Percentiles rank a stretch among this genome's conserved stretches.
Conservation (phyloP, 2,329 filamentous ascomycete genomes). For the Botrytis hyacinthi region DNA sequence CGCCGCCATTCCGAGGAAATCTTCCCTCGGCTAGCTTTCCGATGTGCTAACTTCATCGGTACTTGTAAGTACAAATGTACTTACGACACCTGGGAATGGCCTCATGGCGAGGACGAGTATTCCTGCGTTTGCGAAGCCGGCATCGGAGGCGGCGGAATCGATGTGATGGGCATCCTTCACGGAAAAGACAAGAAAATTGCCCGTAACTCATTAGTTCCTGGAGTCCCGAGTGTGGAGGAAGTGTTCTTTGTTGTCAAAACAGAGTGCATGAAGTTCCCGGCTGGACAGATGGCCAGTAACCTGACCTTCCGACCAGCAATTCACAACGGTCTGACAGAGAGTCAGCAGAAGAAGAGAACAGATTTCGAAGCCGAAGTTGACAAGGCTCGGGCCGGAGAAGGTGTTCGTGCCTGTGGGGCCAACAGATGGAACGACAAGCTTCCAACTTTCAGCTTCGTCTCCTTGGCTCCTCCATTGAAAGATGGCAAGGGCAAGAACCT, state of each 20-base stretch:
- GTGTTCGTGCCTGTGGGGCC: background rate
- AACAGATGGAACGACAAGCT: background rate
- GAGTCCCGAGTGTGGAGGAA: background rate
- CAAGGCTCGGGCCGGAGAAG: background rate
- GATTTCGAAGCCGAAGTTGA: background rate
- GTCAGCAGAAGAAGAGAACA: background rate
- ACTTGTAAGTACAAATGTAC: background rate
- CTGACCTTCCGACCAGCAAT: background rate
- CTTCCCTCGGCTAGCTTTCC: background rate
- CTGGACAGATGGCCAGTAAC: background rate
- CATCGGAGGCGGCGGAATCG: background rate
- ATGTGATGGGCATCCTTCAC: background rate
- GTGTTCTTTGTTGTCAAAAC: background rate
- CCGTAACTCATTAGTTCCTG: background rate
- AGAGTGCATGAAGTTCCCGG: background rate
- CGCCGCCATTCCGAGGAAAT: background rate
- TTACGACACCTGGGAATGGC: background rate
- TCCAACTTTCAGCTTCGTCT: background rate
- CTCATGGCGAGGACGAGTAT: background rate
- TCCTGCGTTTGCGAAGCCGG: rapidly evolving
- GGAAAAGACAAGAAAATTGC: background rate
- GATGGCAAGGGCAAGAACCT: background rate
- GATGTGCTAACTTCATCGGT: background rate
- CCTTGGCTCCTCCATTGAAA: background rate
- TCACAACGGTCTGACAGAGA: background rate